A percentile compares a stretch with the other conserved stretches of the same genome.
Evolutionary conservation across 768 basidiomycete species (phyloP).

Genomic region (Xerocomellus intermedius): DNA sequence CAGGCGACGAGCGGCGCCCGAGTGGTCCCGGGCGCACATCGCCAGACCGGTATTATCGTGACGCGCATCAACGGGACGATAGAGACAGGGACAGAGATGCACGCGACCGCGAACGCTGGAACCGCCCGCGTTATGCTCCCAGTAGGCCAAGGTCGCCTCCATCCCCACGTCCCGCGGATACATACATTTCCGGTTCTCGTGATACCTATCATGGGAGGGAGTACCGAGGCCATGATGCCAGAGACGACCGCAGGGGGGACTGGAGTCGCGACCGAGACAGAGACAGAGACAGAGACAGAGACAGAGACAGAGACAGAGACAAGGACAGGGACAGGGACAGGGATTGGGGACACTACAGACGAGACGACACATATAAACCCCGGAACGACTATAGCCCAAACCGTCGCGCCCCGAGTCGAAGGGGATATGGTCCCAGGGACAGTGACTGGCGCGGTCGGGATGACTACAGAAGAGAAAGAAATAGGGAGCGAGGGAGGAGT

Average conservation of each 20-base stretch:
- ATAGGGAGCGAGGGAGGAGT: conserved; percentile 22
- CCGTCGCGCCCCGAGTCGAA: conserved; percentile 9
- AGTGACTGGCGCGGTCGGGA: conserved; percentile 21
- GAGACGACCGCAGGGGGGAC: conserved; percentile 28
- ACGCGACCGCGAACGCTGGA: conserved; percentile 22
- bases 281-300: conserved; percentile 15
- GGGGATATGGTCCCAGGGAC: conserved; percentile 17
- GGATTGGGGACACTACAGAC: conserved; percentile 20
- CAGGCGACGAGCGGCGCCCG: conserved; percentile 23
- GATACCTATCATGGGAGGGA: conserved; percentile 20
- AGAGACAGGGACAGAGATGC: conserved; percentile 22
- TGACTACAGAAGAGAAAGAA: conserved; percentile 22
- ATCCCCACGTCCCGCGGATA: conserved; percentile 13
- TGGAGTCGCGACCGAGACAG: conserved; percentile 21
- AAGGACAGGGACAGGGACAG: conserved; percentile 16
- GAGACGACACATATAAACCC: conserved; percentile 18
- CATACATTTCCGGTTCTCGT: conserved; percentile 17
- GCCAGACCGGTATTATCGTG: conserved; percentile 26
- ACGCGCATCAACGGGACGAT: conserved; percentile 24
- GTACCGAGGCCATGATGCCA: conserved; percentile 16
- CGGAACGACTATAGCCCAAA: conserved; percentile 19
- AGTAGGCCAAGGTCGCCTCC: conserved; percentile 17
- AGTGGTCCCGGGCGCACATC: conserved; percentile 17
- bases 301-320: conserved; percentile 9
- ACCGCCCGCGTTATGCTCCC: conserved; percentile 15